Percentiles rank a stretch among this genome's conserved stretches.
phyloP scores from a whole-genome alignment of 176 grass and related monocot species.

The Rhipidocladum racemiflorum region DNA sequence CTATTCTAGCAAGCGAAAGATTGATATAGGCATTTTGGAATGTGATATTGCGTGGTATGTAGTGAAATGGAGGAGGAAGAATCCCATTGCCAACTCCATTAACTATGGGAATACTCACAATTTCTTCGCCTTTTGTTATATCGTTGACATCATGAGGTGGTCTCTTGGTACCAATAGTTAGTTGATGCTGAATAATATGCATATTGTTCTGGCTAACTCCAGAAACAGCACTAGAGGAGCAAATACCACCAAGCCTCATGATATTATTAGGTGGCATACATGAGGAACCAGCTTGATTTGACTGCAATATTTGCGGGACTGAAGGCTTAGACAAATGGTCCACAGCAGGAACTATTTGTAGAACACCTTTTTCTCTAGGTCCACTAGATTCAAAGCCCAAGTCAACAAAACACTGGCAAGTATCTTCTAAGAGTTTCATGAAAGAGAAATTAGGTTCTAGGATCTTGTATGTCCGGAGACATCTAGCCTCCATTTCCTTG shows the following conservation, averaged over 20 bases:
- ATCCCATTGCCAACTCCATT: constrained; percentile 34
- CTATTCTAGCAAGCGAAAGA: constrained; percentile 76
- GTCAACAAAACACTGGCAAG: constrained; percentile 60
- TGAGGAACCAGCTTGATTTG: constrained; percentile 21
- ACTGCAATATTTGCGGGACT: constrained; percentile 9
- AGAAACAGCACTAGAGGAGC: constrained; percentile 4
- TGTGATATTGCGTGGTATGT: constrained; percentile 65
- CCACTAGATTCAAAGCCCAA: constrained; percentile 44
- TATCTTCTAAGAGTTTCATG: constrained; percentile 59
- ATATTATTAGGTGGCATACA: constrained; percentile 9
- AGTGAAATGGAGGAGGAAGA: constrained; percentile 65
- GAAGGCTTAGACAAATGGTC: constrained; percentile 28
- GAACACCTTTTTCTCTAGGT: constrained; percentile 27
- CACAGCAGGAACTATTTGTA: constrained; percentile 38
- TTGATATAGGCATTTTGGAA: constrained; percentile 66
- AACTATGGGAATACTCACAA: constrained; percentile 56
- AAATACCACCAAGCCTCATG: constrained; percentile 21
- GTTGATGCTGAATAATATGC: constrained; percentile 28
- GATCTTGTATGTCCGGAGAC: constrained; percentile 55
- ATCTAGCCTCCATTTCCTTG: constrained; percentile 64
- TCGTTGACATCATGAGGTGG: constrained; percentile 61
- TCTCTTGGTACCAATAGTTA: constrained; percentile 8
- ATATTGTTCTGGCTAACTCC: constrained; percentile 27
- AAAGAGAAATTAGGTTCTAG: constrained; percentile 69
- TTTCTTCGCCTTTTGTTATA: constrained; percentile 80